Evolutionary conservation across 305 asterid species (phyloP).

Genomic region (Solanum hybrid): DNA sequence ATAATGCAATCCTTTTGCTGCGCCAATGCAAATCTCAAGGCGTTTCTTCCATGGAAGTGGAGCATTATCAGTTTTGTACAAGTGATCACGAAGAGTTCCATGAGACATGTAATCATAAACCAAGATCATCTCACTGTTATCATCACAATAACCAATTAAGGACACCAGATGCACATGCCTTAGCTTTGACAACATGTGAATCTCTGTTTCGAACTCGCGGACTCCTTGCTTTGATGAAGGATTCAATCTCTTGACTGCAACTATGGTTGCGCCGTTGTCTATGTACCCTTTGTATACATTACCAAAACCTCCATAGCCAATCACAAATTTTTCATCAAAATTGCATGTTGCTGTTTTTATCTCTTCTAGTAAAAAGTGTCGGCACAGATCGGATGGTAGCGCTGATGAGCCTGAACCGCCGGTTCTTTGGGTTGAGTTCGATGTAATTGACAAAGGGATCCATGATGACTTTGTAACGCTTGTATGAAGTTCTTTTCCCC

Average conservation of each 20-base stretch:
- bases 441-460: conserved; percentile 14
- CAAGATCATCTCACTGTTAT: conserved; percentile 47
- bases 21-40: conserved; percentile 46
- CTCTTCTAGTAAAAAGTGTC: conserved; percentile 34
- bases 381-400: conserved; percentile 29
- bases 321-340: conserved; percentile 27
- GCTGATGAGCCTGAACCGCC: conserved; percentile 15
- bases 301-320: conserved; percentile 57
- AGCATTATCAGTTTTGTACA: conserved; percentile 25
- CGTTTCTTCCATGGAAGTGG: conserved; percentile 45
- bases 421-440: conserved; percentile 16
- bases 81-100: conserved; percentile 53
- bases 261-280: conserved; percentile 23
- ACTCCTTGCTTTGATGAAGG: conserved; percentile 46
- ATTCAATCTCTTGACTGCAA: conserved; percentile 43
- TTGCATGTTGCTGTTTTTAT: conserved; percentile 34
- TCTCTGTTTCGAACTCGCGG: conserved; percentile 48
- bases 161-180: conserved; percentile 52
- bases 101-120: conserved; percentile 57
- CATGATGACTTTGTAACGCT: conserved; percentile 25
- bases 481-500: conserved; percentile 1
- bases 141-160: conserved; percentile 49
- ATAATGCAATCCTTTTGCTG: conserved; percentile 48
- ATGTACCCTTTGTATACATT: conserved; percentile 40
- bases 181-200: conserved; percentile 42